Evolutionary conservation across 2,329 filamentous ascomycete species (phyloP).

Genomic region (Aureobasidium sp.): DNA sequence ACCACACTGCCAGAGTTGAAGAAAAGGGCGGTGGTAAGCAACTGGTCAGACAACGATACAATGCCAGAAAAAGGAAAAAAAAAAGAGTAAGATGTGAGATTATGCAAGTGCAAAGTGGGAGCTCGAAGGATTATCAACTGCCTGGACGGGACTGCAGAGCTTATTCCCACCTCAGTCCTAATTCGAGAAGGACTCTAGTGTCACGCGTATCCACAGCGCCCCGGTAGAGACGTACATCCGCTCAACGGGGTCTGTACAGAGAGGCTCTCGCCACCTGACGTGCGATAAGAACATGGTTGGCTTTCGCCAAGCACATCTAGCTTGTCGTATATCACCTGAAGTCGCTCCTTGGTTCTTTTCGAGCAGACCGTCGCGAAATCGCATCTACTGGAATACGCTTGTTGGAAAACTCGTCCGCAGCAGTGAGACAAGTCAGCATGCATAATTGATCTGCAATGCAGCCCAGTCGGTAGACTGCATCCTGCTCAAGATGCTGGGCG

Average conservation of each 20-base stretch:
- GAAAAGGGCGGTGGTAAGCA: neutral
- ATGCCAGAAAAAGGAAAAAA: neutral
- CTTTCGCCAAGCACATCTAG: neutral
- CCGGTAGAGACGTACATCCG: neutral
- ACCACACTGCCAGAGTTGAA: neutral
- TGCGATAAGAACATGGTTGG: conserved; percentile 2
- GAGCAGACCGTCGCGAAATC: neutral
- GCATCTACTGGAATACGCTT: too few species aligned
- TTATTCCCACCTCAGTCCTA: conserved; percentile 7
- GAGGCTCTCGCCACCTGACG: neutral
- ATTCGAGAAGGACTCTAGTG: conserved; percentile 14
- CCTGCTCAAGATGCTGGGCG: neutral
- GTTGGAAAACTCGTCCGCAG: neutral
- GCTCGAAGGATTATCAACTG: conserved; percentile 6
- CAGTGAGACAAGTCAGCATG: neutral
- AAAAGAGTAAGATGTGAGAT: neutral
- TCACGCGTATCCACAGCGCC: conserved; percentile 2
- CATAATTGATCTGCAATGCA: conserved; percentile 7
- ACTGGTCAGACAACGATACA: neutral
- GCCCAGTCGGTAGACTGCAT: neutral
- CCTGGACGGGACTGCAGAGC: neutral
- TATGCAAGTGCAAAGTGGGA: neutral
- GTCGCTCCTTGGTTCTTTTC: neutral
- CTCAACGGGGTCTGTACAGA: neutral
- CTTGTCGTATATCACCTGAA: neutral